Conservation (phyloP, 1,139 yeast genomes). For the Yamadazyma atlantica region DNA sequence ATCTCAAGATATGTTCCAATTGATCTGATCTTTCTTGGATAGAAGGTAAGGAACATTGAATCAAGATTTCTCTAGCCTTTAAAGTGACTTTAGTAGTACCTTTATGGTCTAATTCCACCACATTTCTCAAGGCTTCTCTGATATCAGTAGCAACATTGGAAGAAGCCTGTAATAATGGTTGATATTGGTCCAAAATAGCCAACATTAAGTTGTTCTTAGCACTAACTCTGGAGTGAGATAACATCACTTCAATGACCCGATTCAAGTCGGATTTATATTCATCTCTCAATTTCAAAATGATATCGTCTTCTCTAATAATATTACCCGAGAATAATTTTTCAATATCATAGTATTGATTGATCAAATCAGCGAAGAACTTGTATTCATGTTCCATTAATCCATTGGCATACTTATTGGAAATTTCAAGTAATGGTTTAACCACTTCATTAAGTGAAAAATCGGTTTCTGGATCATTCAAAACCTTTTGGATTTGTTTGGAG, state of each 20-base stretch:
- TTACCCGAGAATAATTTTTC: constrained; percentile 79
- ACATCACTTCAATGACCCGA: constrained; percentile 67
- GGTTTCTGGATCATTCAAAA: constrained; percentile 47
- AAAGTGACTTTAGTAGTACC: constrained; percentile 92
- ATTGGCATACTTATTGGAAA: constrained; percentile 67
- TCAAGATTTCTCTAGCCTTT: constrained; percentile 92
- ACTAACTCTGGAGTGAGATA: constrained; percentile 91
- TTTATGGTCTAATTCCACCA: constrained; percentile 87
- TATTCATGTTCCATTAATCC: constrained; percentile 87
- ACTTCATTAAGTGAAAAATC: constrained; percentile 53
- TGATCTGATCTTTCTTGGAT: constrained; percentile 95
- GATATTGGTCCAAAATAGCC: constrained; percentile 81
- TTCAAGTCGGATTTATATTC: constrained; percentile 76
- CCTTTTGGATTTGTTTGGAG: constrained; percentile 59
- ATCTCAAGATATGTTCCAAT: constrained; percentile 89
- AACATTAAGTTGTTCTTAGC: constrained; percentile 88
- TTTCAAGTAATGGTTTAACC: constrained; percentile 69
- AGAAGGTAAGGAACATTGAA: constrained; percentile 95
- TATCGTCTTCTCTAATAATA: constrained; percentile 80
- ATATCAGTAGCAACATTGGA: constrained; percentile 71
- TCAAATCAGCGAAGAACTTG: constrained; percentile 64
- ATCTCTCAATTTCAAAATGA: constrained; percentile 81
- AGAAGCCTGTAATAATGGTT: constrained; percentile 67
- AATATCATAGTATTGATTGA: constrained; percentile 70
- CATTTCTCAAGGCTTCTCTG: constrained; percentile 67